These are phyloP conservation scores for Penicillium waksmanii DNA, from an alignment of 495 filamentous ascomycete genomes.

Conservation along the genomic window DNA sequence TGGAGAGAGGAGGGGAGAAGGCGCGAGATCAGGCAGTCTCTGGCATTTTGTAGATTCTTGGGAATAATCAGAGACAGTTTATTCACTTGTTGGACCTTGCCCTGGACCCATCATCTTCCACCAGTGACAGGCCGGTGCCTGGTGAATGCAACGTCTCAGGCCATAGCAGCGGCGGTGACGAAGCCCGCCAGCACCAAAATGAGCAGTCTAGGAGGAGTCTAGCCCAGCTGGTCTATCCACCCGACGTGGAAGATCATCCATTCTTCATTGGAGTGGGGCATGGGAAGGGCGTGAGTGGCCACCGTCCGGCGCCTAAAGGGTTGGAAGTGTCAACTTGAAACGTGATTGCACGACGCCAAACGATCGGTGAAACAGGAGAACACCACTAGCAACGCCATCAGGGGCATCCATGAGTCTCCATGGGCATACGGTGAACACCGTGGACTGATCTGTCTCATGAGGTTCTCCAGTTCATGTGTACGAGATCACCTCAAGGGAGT, in stretches of 20 bases:
- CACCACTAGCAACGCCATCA: conserved; percentile 2
- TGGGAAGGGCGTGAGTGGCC: conserved; percentile 2
- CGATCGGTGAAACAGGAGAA: conserved; percentile 18
- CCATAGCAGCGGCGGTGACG: conserved; percentile 2
- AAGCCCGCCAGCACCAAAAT: neutral
- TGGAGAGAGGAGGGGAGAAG: conserved; percentile 17
- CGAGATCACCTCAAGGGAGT: neutral
- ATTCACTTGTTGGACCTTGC: neutral
- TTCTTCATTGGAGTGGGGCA: conserved; percentile 18
- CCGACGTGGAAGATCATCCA: conserved; percentile 15
- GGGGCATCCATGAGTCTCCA: neutral
- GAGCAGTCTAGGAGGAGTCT: conserved; percentile 4
- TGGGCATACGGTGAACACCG: too few relatives aligned
- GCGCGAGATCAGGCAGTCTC: conserved; percentile 11
- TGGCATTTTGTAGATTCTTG: conserved; percentile 8
- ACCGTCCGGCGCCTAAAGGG: conserved; percentile 15
- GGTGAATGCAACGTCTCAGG: conserved; percentile 2
- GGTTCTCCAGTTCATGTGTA: neutral
- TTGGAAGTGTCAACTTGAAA: conserved; percentile 23
- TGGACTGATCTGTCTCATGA: neutral
- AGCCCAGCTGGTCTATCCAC: conserved; percentile 7
- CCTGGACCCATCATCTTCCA: conserved; percentile 2
- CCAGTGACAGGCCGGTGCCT: conserved; percentile 10
- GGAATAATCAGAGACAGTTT: neutral
- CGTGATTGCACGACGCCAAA: conserved; percentile 10